Percentiles rank a stretch among this genome's conserved stretches.
These are phyloP conservation scores for Russula earlei DNA, from an alignment of 768 basidiomycete species.

Conservation along the genomic window DNA sequence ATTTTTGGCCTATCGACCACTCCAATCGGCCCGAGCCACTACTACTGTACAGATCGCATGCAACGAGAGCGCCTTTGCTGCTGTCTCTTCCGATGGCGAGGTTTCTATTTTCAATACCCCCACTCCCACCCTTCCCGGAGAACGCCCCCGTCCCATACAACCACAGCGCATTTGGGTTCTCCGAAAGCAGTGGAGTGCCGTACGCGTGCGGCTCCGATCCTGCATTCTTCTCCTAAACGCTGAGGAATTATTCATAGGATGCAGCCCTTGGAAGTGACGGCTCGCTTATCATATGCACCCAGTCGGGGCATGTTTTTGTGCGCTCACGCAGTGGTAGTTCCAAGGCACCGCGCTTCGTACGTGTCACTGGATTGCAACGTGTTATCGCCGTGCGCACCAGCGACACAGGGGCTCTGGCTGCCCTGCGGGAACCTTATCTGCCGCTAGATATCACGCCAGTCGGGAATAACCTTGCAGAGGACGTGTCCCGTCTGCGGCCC, in stretches of 20 bases:
- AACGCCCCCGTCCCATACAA: constrained; percentile 40
- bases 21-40: constrained; percentile 59
- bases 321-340: constrained; percentile 45
- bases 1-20: constrained; percentile 64
- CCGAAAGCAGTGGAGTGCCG: constrained; percentile 77
- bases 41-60: constrained; percentile 71
- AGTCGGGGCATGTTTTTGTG: constrained; percentile 89
- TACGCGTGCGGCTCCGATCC: constrained; percentile 40
- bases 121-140: constrained; percentile 21
- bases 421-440: constrained; percentile 63
- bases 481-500: constrained; percentile 59
- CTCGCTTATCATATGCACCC: constrained; percentile 83
- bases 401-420: constrained; percentile 81
- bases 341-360: constrained; percentile 68
- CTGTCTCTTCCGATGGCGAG: constrained; percentile 80
- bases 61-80: constrained; percentile 74
- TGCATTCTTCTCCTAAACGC: neutral
- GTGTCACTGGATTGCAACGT: constrained; percentile 77
- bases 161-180: constrained; percentile 91
- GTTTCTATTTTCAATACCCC: constrained; percentile 69
- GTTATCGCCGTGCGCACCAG: constrained; percentile 73
- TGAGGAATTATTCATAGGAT: constrained; percentile 42
- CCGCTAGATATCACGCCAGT: constrained; percentile 44
- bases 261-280: constrained; percentile 85
- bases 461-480: constrained; percentile 52